Conservation (phyloP, 2,329 filamentous ascomycete species). For the Calonectria fujianensis region DNA sequence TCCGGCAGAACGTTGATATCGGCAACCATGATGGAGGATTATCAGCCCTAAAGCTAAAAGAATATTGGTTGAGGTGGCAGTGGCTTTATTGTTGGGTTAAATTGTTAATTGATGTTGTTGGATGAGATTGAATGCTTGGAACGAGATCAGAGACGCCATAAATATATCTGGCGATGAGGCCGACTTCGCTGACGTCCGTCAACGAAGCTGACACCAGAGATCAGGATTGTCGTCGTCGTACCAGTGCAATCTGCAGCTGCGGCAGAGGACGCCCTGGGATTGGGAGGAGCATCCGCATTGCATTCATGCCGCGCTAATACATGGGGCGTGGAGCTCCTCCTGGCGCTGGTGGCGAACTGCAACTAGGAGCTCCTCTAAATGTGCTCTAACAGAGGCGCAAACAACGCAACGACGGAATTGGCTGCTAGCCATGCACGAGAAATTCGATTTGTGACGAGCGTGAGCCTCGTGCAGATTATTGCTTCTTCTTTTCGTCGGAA, state of each 20-base stretch:
- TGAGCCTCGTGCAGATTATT: background rate
- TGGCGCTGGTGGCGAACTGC: slow-evolving; percentile 1
- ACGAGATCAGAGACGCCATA: slow-evolving; percentile 4
- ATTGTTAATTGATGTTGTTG: background rate
- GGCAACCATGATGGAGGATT: slow-evolving; percentile 29
- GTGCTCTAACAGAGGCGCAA: slow-evolving; percentile 3
- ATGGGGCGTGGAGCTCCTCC: slow-evolving; percentile 34
- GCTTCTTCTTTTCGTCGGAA: too few species aligned
- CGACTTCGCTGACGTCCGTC: slow-evolving; percentile 26
- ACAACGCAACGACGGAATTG: background rate
- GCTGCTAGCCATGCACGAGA: background rate
- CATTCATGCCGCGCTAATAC: background rate
- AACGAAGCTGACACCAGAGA: slow-evolving; percentile 3
- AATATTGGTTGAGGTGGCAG: background rate
- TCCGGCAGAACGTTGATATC: slow-evolving; percentile 33
- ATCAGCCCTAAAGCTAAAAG: background rate
- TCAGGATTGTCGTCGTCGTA: background rate
- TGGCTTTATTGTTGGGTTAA: background rate
- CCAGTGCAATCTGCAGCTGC: background rate
- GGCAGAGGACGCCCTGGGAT: background rate
- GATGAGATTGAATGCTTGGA: background rate
- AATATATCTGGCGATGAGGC: slow-evolving; percentile 30
- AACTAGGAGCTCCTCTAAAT: slow-evolving; percentile 32
- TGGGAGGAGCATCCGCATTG: slow-evolving; percentile 31
- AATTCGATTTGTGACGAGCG: slow-evolving; percentile 1